Evolutionary conservation across 148 eudicot genomes (phyloP), one percentile per base, ranked within the genome.

Genomic region (Cornus kousa): DNA sequence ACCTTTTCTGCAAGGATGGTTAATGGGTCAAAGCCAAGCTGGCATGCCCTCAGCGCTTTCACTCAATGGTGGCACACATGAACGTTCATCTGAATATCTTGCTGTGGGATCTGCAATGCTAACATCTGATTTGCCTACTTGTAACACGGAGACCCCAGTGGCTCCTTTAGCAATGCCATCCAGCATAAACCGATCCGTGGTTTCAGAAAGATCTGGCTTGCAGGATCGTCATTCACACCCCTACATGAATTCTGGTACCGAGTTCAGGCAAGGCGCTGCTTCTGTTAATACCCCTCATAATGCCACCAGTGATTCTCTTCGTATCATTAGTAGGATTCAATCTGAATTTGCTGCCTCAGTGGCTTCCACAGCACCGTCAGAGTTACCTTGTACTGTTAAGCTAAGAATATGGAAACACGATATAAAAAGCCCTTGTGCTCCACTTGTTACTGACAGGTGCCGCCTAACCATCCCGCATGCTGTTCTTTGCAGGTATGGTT

Each of bases 361-460:
- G 72, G 57, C 81, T 67, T 80, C 76, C 35, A 72, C 80, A 67
- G 77, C 80, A 68, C 70, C 80, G 70, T 70, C 81, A 19, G 85
- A 82, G 78, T 78, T 82, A 68, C 85, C 85, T 74, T 82, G 81
- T 39, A 82, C 81, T 9, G 85, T 82, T 73, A 82, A 82, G 81
- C 72, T 82, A 60, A 74, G 81, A 74, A 74, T 82, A 57, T 82
- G 85, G 85, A 22, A 74, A 12, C 81, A 82, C 70, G 81, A 78
- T 78, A 73, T 77, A 39, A 78, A 74, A 70, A 69, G 53, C 64
- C 78, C 81, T 19, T 71, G 74, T 82, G 71, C 80, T 13, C 22
- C 43, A 16, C 81, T 82, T 9, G 62, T 68, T 35, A 24, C 40
- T 9, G 75, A 78, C 48, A 78, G 75, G 24, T 82, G 84, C 37